A percentile compares a stretch with the other conserved stretches of the same genome.
These are phyloP conservation scores for Quillaja saponaria DNA, from an alignment of 306 rosid genomes.

Conservation along the genomic window DNA sequence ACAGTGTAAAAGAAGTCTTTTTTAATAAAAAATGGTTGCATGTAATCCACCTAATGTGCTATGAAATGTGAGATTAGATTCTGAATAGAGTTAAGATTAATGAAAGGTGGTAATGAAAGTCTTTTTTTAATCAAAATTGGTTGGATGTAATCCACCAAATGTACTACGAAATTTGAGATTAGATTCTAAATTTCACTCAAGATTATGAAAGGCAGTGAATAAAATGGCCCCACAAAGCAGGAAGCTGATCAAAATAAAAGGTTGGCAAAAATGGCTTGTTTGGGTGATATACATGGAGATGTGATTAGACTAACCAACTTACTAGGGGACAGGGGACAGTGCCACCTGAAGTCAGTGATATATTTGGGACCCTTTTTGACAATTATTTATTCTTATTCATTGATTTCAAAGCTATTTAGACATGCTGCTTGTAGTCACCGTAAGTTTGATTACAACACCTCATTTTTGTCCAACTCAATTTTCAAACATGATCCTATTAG, in stretches of 20 bases:
- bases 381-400: constrained; percentile 1
- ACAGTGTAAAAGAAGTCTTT: too few species aligned
- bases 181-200: too few species aligned
- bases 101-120: too few species aligned
- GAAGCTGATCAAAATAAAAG: not conserved
- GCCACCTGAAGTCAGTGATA: constrained; percentile 36
- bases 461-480: constrained; percentile 34
- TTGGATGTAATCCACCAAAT: too few species aligned
- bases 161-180: too few species aligned
- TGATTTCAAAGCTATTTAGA: not conserved
- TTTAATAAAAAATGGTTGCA: too few species aligned
- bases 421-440: constrained; percentile 16
- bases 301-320: constrained; percentile 41
- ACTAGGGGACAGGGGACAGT: constrained; percentile 42
- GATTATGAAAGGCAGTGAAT: not conserved
- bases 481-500: too few species aligned
- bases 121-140: too few species aligned
- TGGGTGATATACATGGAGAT: constrained; percentile 2
- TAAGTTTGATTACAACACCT: not conserved
- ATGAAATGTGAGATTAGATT: too few species aligned
- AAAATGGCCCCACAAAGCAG: not conserved
- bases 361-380: constrained; percentile 11
- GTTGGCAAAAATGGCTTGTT: not conserved
- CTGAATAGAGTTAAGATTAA: too few species aligned
- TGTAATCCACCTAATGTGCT: too few species aligned